Evolutionary conservation across 164 flowering plant species (phyloP).

Genomic region (Kalanchoe fedtschenkoi): DNA sequence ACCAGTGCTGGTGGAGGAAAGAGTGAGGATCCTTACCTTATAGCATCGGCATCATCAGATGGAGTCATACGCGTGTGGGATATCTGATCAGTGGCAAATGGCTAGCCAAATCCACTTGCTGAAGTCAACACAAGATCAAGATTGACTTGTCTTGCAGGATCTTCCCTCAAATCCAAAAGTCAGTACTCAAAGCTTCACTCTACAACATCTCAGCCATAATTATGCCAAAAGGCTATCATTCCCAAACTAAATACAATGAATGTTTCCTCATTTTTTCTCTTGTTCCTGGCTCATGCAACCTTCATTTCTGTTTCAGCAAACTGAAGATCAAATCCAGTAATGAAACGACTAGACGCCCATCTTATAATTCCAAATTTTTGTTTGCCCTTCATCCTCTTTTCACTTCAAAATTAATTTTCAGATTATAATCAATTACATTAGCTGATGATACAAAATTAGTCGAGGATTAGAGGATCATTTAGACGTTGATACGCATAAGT

Average conservation of each 20-base stretch:
- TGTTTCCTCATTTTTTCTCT: not conserved
- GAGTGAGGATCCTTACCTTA: slow-evolving; percentile 41
- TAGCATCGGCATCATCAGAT: slow-evolving; percentile 89
- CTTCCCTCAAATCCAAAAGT: slow-evolving; percentile 35
- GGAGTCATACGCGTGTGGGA: slow-evolving; percentile 93
- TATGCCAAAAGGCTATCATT: too few relatives aligned
- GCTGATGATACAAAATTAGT: too few relatives aligned
- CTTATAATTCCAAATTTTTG: not conserved
- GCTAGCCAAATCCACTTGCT: slow-evolving; percentile 55
- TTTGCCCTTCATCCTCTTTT: too few relatives aligned
- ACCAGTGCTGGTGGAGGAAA: slow-evolving; percentile 9
- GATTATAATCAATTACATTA: too few relatives aligned
- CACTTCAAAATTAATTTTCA: too few relatives aligned
- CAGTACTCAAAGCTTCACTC: not conserved
- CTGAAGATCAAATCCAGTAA: not conserved
- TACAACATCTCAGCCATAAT: not conserved
- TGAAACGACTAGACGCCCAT: not conserved
- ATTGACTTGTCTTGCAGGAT: slow-evolving; percentile 88
- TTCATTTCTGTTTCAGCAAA: not conserved
- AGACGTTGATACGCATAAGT: too few relatives aligned
- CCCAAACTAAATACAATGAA: not conserved
- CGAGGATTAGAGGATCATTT: too few relatives aligned
- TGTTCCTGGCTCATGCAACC: not conserved
- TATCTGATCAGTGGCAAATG: slow-evolving; percentile 52
- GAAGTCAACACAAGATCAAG: slow-evolving; percentile 77